Conservation (phyloP, 345 rosid species). For the Populus deltoides region DNA sequence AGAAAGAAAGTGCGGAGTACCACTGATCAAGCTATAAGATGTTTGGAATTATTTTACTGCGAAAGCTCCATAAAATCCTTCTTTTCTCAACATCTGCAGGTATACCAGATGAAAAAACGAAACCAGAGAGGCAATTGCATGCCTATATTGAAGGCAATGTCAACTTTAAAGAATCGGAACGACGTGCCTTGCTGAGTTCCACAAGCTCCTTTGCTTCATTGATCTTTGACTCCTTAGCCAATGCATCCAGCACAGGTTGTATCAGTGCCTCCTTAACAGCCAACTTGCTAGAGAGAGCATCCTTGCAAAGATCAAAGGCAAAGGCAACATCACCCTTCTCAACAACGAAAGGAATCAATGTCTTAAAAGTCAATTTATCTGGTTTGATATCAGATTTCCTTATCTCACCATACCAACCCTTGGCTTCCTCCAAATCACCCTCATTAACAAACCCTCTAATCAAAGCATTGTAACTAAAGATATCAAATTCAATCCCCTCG, state of each 20-base stretch:
- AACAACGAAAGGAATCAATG: slow-evolving; percentile 44
- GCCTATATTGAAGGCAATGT: slow-evolving; percentile 26
- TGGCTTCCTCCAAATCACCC: slow-evolving; percentile 44
- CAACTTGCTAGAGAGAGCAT: slow-evolving; percentile 26
- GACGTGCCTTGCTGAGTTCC: slow-evolving; percentile 45
- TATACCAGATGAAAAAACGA: neutral
- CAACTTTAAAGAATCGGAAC: slow-evolving; percentile 31
- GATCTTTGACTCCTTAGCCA: slow-evolving; percentile 45
- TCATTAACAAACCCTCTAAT: slow-evolving; percentile 45
- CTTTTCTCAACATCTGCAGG: neutral
- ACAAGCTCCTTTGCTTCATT: slow-evolving; percentile 60
- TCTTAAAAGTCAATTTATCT: slow-evolving; percentile 36
- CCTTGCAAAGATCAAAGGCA: slow-evolving; percentile 49
- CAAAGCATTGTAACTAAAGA: slow-evolving; percentile 53
- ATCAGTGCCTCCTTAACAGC: slow-evolving; percentile 34
- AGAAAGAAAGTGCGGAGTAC: neutral
- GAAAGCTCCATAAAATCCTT: neutral
- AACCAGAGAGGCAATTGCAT: neutral
- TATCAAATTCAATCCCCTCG: slow-evolving; percentile 44
- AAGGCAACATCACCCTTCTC: slow-evolving; percentile 51
- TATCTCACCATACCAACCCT: slow-evolving; percentile 49
- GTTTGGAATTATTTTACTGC: neutral
- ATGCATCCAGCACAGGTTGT: slow-evolving; percentile 51
- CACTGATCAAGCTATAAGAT: neutral
- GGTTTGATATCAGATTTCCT: slow-evolving; percentile 27